These are phyloP conservation scores for Larix kaempferi DNA, from an alignment of 75 land plant species.

Conservation along the genomic window DNA sequence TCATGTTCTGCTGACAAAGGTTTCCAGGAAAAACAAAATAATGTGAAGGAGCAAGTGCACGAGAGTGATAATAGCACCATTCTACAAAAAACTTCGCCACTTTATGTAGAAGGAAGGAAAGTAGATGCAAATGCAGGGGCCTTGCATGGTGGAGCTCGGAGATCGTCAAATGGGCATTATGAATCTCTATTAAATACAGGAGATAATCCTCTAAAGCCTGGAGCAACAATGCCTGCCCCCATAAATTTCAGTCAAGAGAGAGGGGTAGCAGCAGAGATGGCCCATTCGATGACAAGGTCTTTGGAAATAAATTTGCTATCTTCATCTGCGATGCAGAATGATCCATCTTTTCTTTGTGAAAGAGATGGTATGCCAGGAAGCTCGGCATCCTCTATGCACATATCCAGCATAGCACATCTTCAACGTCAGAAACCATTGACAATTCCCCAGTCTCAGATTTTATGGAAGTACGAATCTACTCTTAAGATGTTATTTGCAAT, in stretches of 20 bases:
- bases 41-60: not conserved
- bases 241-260: no score
- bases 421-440: not conserved
- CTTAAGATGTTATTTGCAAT: not conserved
- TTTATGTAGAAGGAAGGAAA: not conserved
- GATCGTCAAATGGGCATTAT: not conserved
- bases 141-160: not conserved
- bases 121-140: not conserved
- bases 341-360: not conserved
- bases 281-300: not conserved
- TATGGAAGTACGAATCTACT: constrained; percentile 10
- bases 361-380: not conserved
- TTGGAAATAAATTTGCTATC: constrained; percentile 4
- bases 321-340: not conserved
- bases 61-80: not conserved
- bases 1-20: no score
- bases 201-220: no score
- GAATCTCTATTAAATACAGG: not conserved
- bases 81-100: not conserved
- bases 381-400: not conserved
- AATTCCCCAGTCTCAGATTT: not conserved
- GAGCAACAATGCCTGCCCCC: no score
- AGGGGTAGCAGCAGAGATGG: not conserved
- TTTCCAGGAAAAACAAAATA: not conserved
- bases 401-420: not conserved